These are phyloP conservation scores for Cymbopogon citratus DNA, from an alignment of 176 grass and related monocot genomes.

Conservation along the genomic window DNA sequence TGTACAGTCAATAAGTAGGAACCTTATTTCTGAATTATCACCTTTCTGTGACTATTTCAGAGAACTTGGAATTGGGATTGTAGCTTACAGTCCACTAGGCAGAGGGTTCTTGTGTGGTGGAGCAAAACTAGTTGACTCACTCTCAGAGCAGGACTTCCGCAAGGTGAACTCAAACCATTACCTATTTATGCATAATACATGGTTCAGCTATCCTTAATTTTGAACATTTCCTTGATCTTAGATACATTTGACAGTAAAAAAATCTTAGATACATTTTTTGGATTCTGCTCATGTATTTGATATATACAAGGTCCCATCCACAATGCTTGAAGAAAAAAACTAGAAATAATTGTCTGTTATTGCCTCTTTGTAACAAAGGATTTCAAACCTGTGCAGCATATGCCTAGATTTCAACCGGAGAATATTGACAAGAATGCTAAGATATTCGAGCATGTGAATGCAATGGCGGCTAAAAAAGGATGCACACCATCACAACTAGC, in stretches of 20 bases:
- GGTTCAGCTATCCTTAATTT: background rate
- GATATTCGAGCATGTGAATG: background rate
- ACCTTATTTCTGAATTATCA: background rate
- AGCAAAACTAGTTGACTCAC: constrained; percentile 25
- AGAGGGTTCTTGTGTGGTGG: constrained; percentile 47
- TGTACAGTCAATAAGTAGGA: background rate
- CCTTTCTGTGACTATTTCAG: background rate
- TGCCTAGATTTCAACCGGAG: background rate
- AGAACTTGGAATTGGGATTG: constrained; percentile 63
- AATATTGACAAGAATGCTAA: background rate
- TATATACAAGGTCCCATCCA: background rate
- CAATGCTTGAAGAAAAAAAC: background rate
- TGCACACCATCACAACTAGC: constrained; percentile 2
- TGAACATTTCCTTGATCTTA: background rate
- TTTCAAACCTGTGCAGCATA: background rate
- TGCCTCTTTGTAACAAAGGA: background rate
- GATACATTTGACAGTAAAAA: no score
- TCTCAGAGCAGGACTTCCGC: constrained; percentile 40
- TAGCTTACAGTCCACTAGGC: constrained; percentile 55
- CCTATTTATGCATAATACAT: background rate
- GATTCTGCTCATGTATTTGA: background rate
- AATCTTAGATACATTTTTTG: no score
- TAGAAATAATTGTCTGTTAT: background rate
- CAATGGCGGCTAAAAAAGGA: background rate
- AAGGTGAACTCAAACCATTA: constrained; percentile 23